A percentile compares a stretch with the other conserved stretches of the same genome.
Conservation (phyloP, 768 basidiomycete genomes). For the Serendipita vermifera region DNA sequence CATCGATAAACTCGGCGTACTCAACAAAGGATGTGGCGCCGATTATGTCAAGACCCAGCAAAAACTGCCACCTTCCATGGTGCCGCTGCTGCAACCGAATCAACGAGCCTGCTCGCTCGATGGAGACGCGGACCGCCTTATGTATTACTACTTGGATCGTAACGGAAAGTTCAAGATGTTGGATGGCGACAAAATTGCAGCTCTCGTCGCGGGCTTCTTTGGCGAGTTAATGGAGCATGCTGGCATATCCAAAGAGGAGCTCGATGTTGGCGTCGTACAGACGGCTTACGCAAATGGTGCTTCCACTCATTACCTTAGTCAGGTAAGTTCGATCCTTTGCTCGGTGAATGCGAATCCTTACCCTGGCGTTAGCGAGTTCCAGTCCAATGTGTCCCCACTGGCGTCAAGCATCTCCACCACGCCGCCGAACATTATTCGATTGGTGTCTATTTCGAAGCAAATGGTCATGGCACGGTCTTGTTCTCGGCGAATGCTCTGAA, state of each 20-base stretch:
- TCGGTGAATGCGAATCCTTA: conserved; percentile 9
- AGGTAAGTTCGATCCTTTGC: conserved; percentile 34
- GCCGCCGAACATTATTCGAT: conserved; percentile 88
- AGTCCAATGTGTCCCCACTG: conserved; percentile 88
- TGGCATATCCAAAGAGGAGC: conserved; percentile 48
- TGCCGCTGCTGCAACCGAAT: conserved; percentile 46
- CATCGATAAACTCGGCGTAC: conserved; percentile 47
- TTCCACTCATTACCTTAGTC: conserved; percentile 82
- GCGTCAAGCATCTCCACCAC: conserved; percentile 96
- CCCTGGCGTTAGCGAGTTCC: conserved; percentile 56
- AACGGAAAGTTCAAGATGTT: conserved; percentile 73
- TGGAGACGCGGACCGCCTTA: conserved; percentile 93
- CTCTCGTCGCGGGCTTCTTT: conserved; percentile 84
- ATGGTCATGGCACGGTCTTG: conserved; percentile 94
- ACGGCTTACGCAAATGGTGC: conserved; percentile 98
- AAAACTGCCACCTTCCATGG: conserved; percentile 66
- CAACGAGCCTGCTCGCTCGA: conserved; percentile 88
- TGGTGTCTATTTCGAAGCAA: conserved; percentile 99
- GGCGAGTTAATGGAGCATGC: conserved; percentile 78
- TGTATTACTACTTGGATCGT: conserved; percentile 86
- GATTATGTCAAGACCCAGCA: conserved; percentile 95
- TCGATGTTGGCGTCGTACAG: conserved; percentile 91
- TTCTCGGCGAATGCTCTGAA: conserved; percentile 70
- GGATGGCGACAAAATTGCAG: conserved; percentile 97
- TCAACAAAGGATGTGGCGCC: conserved; percentile 85